Conservation (phyloP, 352 stramenopile species). For the Phytophthora agathidicida region DNA sequence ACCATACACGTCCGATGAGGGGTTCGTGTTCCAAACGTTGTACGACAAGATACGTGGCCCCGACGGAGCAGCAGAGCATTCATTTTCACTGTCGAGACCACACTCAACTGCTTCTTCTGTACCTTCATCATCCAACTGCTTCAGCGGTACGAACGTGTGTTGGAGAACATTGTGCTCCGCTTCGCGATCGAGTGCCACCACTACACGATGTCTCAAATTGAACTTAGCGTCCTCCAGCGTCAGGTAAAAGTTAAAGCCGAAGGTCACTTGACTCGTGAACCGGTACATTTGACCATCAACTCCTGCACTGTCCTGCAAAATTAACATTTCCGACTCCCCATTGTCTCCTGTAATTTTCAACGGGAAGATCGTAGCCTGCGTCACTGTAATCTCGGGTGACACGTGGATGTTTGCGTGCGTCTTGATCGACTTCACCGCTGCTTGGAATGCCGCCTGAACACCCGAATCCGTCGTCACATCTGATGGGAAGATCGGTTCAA, state of each 20-base stretch:
- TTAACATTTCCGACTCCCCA: constrained; percentile 63
- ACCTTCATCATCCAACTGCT: constrained; percentile 5
- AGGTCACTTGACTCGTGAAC: constrained; percentile 74
- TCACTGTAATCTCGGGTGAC: constrained; percentile 43
- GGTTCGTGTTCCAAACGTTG: constrained; percentile 93
- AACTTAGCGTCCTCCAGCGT: constrained; percentile 66
- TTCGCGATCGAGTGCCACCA: constrained; percentile 78
- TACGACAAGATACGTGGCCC: constrained; percentile 80
- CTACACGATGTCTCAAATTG: constrained; percentile 58
- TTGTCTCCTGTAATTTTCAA: constrained; percentile 75
- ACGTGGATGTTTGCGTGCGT: constrained; percentile 41
- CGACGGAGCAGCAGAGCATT: constrained; percentile 13
- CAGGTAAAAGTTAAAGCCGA: constrained; percentile 75
- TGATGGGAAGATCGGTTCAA: constrained; percentile 41
- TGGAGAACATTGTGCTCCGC: constrained; percentile 73
- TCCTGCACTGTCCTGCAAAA: constrained; percentile 61
- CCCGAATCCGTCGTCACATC: constrained; percentile 37
- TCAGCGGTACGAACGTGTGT: constrained; percentile 57
- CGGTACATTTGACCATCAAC: constrained; percentile 32
- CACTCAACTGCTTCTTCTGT: constrained; percentile 20
- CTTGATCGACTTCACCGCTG: constrained; percentile 48
- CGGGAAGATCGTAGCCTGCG: constrained; percentile 43
- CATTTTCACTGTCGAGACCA: constrained; percentile 13
- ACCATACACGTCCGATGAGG: constrained; percentile 71
- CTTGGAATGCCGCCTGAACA: constrained; percentile 52